Evolutionary conservation across 2,329 filamentous ascomycete species (phyloP).

Genomic region (Colletotrichum costaricense): DNA sequence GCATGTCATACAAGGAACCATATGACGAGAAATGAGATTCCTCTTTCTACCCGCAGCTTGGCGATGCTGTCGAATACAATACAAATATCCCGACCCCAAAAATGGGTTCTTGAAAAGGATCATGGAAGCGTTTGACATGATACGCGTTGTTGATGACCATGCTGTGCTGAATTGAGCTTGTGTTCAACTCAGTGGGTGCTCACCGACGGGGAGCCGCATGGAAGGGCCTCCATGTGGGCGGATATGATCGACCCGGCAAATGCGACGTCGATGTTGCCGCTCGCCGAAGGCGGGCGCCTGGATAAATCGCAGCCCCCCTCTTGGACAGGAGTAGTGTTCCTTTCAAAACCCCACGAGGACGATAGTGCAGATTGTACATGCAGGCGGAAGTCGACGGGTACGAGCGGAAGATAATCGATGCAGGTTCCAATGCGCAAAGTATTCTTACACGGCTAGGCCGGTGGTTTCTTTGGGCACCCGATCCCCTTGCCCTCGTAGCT

Average conservation of each 20-base stretch:
- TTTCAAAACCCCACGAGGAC: neutral
- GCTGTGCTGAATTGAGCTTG: neutral
- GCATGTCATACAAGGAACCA: conserved; percentile 8
- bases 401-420: neutral
- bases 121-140: neutral
- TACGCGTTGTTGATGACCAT: neutral
- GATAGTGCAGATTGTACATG: neutral
- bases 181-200: neutral
- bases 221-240: neutral
- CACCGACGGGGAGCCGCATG: conserved; percentile 28
- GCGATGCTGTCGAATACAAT: neutral
- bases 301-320: neutral
- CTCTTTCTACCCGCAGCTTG: neutral
- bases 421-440: neutral
- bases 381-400: neutral
- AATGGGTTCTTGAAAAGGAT: neutral
- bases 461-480: neutral
- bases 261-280: conserved; percentile 6
- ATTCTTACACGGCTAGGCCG: neutral
- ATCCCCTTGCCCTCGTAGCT: neutral
- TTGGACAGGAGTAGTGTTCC: neutral
- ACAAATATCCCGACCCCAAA: neutral
- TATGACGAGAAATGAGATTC: neutral
- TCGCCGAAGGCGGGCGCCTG: conserved; percentile 9
- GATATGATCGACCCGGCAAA: conserved; percentile 17